These are phyloP conservation scores for Pyronema omphalodes DNA, from an alignment of 495 filamentous ascomycete species.

Conservation along the genomic window DNA sequence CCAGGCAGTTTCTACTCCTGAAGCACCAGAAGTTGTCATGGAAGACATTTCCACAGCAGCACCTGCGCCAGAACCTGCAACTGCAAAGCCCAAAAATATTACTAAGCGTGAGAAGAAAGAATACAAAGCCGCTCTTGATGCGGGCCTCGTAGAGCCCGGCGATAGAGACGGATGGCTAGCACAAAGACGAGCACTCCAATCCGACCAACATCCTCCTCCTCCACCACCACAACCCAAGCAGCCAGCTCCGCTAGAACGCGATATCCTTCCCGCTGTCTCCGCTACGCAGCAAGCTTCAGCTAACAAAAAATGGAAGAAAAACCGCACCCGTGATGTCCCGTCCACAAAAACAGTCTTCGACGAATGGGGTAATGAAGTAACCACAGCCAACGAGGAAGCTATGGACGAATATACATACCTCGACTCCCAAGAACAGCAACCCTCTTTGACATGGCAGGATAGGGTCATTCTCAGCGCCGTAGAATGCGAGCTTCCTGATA, in stretches of 20 bases:
- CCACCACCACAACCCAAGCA: neutral
- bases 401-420: neutral
- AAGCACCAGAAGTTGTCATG: too few relatives aligned
- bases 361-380: neutral
- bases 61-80: too few relatives aligned
- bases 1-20: too few relatives aligned
- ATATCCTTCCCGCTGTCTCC: too few relatives aligned
- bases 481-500: slow-evolving; percentile 62
- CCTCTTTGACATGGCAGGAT: slow-evolving; percentile 39
- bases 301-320: slow-evolving; percentile 1
- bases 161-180: neutral
- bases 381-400: neutral
- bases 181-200: neutral
- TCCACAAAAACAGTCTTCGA: neutral
- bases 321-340: neutral
- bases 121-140: slow-evolving; percentile 1
- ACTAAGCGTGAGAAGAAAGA: neutral
- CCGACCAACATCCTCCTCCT: neutral
- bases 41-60: too few relatives aligned
- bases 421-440: neutral
- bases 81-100: neutral
- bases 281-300: neutral
- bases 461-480: slow-evolving; percentile 57
- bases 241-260: neutral
- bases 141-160: neutral